Evolutionary conservation across 176 grass and related monocot species (phyloP).

Genomic region (Stipa capillata): DNA sequence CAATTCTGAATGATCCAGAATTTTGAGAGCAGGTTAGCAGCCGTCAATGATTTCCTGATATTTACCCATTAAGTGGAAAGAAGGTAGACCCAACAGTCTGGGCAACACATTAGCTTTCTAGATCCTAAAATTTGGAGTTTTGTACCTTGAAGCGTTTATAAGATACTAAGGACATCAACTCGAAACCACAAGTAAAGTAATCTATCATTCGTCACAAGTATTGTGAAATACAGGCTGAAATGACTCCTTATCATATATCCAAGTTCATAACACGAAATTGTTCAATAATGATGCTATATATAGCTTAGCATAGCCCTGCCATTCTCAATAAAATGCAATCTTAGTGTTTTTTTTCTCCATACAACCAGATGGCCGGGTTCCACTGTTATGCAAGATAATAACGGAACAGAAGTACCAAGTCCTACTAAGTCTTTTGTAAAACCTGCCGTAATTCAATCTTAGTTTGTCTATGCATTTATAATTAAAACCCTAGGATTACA

Average conservation of each 20-base stretch:
- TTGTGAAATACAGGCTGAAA: not conserved
- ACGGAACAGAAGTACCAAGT: too few relatives aligned
- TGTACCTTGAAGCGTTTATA: not conserved
- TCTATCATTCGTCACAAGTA: not conserved
- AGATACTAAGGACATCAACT: not conserved
- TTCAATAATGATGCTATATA: not conserved
- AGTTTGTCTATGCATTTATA: not conserved
- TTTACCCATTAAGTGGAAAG: not conserved
- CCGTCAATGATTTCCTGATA: not conserved
- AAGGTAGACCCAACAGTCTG: not conserved
- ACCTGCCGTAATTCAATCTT: not conserved
- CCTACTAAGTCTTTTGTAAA: too few relatives aligned
- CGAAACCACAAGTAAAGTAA: not conserved
- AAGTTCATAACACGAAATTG: not conserved
- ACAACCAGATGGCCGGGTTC: too few relatives aligned
- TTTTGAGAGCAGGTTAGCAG: not conserved
- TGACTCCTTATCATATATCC: not conserved
- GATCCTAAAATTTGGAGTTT: not conserved
- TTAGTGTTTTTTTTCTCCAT: too few relatives aligned
- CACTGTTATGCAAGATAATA: too few relatives aligned
- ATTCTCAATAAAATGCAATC: not conserved
- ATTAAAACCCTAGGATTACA: not conserved
- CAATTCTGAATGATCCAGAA: not conserved
- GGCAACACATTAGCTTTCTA: not conserved
- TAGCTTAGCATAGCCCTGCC: not conserved